Conservation (phyloP, 331 rosid species). For the Cucumis variabilis region DNA sequence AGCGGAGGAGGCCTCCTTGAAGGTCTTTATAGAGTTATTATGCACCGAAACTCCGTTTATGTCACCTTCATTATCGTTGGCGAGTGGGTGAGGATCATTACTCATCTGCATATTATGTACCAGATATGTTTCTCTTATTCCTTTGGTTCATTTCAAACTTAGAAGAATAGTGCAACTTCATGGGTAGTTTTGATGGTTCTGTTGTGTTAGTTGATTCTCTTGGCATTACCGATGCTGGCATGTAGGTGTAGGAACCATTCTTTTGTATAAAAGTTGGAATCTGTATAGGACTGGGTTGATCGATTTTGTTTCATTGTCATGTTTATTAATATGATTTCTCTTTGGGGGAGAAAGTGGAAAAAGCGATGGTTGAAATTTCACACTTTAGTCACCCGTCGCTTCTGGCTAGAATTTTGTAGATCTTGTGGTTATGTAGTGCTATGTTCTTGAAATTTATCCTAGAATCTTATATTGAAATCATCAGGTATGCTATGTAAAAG, state of each 20-base stretch:
- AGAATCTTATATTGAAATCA: neutral
- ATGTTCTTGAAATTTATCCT: neutral
- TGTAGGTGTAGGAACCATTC: neutral
- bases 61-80: slow-evolving; percentile 91
- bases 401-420: neutral
- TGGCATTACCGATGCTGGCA: neutral
- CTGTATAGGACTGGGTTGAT: neutral
- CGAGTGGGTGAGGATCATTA: slow-evolving; percentile 64
- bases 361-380: neutral
- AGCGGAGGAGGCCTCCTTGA: slow-evolving; percentile 76
- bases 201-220: neutral
- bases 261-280: neutral
- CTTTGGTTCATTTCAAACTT: neutral
- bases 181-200: neutral
- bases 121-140: neutral
- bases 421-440: neutral
- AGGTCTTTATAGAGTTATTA: slow-evolving; percentile 79
- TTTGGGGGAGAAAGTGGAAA: neutral
- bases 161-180: neutral
- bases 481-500: neutral
- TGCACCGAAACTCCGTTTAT: slow-evolving; percentile 94
- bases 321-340: neutral
- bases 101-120: neutral
- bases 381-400: neutral
- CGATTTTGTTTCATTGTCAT: no score